Evolutionary conservation across 78 protist species (phyloP).

Genomic region (Protostelium mycophagum): DNA sequence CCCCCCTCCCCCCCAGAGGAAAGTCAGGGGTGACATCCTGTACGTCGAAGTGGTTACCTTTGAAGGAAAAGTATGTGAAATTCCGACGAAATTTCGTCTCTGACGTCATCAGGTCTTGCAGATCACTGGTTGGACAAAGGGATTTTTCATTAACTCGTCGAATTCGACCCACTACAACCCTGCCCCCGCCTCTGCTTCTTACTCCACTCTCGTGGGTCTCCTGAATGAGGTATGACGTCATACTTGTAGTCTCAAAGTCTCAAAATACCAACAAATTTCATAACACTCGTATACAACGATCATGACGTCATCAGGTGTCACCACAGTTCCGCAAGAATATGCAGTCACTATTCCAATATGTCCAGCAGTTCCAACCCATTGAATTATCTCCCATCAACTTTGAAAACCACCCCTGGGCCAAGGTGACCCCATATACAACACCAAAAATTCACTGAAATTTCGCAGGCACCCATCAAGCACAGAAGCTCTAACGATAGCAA

Average conservation of each 20-base stretch:
- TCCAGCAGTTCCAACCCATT: background rate
- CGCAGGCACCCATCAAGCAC: background rate
- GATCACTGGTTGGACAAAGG: slow-evolving; percentile 36
- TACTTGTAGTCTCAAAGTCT: slow-evolving; percentile 4
- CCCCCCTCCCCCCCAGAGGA: slow-evolving; percentile 62
- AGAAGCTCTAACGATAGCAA: slow-evolving; percentile 17
- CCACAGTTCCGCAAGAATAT: background rate
- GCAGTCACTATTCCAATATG: background rate
- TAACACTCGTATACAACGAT: background rate
- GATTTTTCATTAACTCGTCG: slow-evolving; percentile 54
- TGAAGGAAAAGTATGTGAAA: slow-evolving; percentile 16
- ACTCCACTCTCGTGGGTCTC: slow-evolving; percentile 26
- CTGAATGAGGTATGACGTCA: slow-evolving; percentile 12
- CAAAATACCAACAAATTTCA: background rate
- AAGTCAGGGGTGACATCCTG: slow-evolving; percentile 52
- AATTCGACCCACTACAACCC: slow-evolving; percentile 26
- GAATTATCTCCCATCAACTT: slow-evolving; percentile 20
- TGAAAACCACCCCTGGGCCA: slow-evolving; percentile 23
- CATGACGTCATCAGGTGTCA: background rate
- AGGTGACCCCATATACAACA: background rate
- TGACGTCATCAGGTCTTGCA: background rate
- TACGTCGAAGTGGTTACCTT: slow-evolving; percentile 50
- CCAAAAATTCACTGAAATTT: too few relatives aligned
- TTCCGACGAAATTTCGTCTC: background rate
- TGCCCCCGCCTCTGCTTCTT: background rate